These are phyloP conservation scores for Naganishia cerealis DNA, from an alignment of 1,284 basidiomycete genomes.

Conservation along the genomic window DNA sequence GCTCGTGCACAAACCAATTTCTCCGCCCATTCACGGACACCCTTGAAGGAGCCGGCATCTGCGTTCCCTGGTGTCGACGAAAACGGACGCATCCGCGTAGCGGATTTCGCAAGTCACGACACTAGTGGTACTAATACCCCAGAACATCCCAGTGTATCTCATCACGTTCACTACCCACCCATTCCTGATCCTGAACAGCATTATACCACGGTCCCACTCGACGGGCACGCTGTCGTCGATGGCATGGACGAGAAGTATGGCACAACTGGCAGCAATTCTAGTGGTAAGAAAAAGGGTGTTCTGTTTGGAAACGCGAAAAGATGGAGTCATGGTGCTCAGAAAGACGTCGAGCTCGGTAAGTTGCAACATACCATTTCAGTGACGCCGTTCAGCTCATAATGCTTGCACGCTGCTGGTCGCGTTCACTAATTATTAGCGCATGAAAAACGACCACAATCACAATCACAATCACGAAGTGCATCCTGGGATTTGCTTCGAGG, in stretches of 20 bases:
- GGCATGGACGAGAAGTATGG: constrained; percentile 14
- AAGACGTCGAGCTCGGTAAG: constrained; percentile 27
- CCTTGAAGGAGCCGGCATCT: constrained; percentile 15
- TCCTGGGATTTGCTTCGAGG: constrained; percentile 12
- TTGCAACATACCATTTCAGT: neutral
- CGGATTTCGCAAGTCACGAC: constrained; percentile 12
- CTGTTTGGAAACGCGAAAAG: constrained; percentile 26
- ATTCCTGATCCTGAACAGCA: constrained; percentile 16
- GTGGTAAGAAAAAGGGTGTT: constrained; percentile 27
- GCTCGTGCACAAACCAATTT: constrained; percentile 21
- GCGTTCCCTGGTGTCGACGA: constrained; percentile 26
- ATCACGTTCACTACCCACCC: constrained; percentile 24
- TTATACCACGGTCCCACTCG: constrained; percentile 21
- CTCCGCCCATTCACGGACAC: constrained; percentile 25
- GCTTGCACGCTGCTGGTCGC: neutral
- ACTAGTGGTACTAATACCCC: constrained; percentile 6
- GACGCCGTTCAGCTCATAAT: neutral
- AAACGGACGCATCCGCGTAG: constrained; percentile 8
- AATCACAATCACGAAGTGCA: constrained; percentile 4
- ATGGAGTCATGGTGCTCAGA: constrained; percentile 26
- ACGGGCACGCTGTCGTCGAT: constrained; percentile 2
- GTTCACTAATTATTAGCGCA: neutral
- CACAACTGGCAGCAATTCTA: constrained; percentile 11
- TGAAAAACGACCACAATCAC: constrained; percentile 8
- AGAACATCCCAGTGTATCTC: neutral